These are phyloP conservation scores for Lentinula detonsa DNA, from an alignment of 768 basidiomycete genomes.

Conservation along the genomic window DNA sequence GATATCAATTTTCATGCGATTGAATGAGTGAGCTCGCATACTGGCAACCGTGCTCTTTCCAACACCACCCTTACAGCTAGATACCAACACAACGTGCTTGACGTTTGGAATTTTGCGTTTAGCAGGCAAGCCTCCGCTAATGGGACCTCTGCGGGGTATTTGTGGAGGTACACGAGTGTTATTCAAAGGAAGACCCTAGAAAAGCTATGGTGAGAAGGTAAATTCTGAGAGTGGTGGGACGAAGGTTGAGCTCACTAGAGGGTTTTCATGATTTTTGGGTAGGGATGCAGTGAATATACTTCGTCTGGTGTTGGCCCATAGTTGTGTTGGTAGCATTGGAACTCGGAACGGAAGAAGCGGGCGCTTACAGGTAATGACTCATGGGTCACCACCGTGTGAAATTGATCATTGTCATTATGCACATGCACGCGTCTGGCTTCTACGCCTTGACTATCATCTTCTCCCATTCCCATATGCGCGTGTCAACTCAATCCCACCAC, in stretches of 20 bases:
- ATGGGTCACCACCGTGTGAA: background rate
- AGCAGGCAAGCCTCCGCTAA: conserved; percentile 38
- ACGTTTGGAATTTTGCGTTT: conserved; percentile 67
- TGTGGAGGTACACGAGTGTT: conserved; percentile 35
- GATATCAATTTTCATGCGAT: background rate
- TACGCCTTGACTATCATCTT: background rate
- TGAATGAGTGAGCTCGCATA: conserved; percentile 24
- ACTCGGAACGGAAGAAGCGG: too few species aligned
- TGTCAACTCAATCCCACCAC: background rate
- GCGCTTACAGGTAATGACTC: background rate
- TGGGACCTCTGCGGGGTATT: conserved; percentile 41
- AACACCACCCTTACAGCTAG: conserved; percentile 93
- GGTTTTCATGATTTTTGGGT: conserved; percentile 44
- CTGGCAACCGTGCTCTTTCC: conserved; percentile 94
- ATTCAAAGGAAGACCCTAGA: conserved; percentile 14
- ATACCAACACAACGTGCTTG: conserved; percentile 75
- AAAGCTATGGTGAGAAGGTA: background rate
- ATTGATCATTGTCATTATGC: background rate
- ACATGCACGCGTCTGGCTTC: background rate
- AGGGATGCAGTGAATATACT: conserved; percentile 18
- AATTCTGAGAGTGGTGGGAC: background rate
- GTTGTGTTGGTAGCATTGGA: background rate
- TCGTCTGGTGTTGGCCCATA: background rate
- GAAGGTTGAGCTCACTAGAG: conserved; percentile 33
- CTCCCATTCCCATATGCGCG: background rate